phyloP scores from a whole-genome alignment of 116 monocot genomes.

The Trichopus zeylanicus region DNA sequence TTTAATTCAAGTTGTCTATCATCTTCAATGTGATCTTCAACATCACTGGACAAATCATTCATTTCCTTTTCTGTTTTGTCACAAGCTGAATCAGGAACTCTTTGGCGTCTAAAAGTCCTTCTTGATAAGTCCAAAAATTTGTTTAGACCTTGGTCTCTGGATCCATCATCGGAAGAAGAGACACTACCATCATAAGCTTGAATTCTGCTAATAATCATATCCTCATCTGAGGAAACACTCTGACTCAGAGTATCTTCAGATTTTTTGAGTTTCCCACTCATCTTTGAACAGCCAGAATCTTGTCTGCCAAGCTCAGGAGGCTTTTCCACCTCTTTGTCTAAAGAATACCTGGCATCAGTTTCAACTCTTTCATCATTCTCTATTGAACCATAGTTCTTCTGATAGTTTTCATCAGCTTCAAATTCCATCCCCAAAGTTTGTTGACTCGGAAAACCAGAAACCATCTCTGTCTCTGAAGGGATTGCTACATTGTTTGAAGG shows the following conservation, averaged over 20 bases:
- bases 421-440: too few species aligned
- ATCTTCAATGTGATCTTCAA: too few species aligned
- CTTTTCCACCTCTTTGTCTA: conserved; percentile 4
- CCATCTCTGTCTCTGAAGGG: too few species aligned
- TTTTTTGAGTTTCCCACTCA: too few species aligned
- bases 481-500: background rate
- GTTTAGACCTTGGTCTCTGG: background rate
- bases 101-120: conserved; percentile 13
- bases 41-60: too few species aligned
- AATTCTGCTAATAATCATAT: too few species aligned
- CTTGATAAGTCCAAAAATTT: background rate
- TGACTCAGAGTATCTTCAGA: too few species aligned
- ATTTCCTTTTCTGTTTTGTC: conserved; percentile 1
- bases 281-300: too few species aligned
- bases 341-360: background rate
- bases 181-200: too few species aligned
- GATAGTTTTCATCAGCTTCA: background rate
- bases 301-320: too few species aligned
- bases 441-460: background rate
- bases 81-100: conserved; percentile 1
- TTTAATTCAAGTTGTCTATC: too few species aligned
- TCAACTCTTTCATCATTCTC: background rate
- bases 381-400: background rate
- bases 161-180: conserved; percentile 23
- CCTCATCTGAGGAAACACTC: too few species aligned